Percentiles rank a stretch among this genome's conserved stretches.
These are phyloP conservation scores for Anacardium occidentale DNA, from an alignment of 345 rosid genomes.

Conservation along the genomic window DNA sequence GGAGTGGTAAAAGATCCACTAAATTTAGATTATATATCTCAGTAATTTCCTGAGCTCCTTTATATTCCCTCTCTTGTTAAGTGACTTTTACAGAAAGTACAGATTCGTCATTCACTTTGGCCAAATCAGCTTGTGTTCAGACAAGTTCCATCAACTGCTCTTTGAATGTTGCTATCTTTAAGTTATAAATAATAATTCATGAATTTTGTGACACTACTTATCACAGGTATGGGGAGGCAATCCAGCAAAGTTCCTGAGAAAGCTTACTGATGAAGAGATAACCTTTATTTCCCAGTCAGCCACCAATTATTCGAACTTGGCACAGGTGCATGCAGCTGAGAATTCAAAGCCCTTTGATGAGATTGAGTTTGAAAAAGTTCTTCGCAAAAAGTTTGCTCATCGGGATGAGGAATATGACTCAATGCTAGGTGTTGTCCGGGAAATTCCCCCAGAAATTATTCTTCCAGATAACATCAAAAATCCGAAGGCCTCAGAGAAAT, in stretches of 20 bases:
- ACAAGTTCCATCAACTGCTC: background rate
- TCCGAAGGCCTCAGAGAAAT: conserved; percentile 47
- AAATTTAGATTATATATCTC: no score
- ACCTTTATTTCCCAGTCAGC: conserved; percentile 76
- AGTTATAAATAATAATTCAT: background rate
- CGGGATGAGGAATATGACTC: conserved; percentile 85
- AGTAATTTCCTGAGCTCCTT: no score
- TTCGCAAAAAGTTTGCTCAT: conserved; percentile 72
- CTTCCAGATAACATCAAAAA: conserved; percentile 74
- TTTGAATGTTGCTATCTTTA: background rate
- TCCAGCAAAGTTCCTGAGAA: conserved; percentile 90
- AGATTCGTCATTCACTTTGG: background rate
- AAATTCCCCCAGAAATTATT: conserved; percentile 73
- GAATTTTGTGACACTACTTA: background rate
- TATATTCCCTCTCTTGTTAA: background rate
- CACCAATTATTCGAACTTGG: conserved; percentile 77
- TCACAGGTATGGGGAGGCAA: conserved; percentile 95
- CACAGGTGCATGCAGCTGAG: conserved; percentile 86
- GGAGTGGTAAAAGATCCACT: no score
- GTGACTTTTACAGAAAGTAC: conserved; percentile 1
- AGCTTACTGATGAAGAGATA: conserved; percentile 70
- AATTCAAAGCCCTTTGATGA: conserved; percentile 75
- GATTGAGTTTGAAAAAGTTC: conserved; percentile 86
- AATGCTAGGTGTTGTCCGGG: conserved; percentile 78
- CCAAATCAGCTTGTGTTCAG: background rate